Base-by-base conservation (phyloP, 495 filamentous ascomycete species). In the Aspergillus biplanus region DNA sequence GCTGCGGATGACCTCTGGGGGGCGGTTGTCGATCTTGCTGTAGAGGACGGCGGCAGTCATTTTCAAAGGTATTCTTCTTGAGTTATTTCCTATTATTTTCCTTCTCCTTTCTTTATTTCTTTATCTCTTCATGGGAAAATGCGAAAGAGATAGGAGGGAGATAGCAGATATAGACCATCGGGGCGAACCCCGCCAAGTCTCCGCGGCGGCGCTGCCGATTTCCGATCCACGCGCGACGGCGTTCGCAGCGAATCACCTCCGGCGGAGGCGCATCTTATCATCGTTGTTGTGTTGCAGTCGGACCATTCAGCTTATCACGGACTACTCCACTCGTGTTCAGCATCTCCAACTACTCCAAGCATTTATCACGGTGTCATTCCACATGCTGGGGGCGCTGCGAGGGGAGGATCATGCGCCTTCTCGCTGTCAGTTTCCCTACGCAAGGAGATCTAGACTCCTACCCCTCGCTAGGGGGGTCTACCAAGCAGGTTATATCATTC, bases 21-120 rank as follows among this genome's bases (percentile, higher is more conserved):
- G 50, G 21, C n/a, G 57, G 32, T 21, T 31, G 27, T 18, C 15
- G 33, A 65, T 16, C 18, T 61, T 60, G 7, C 47, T 12, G 52
- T 65, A 52, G 9, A 65, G 52, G 13, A 61, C 46, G 0, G 63
- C 56, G 18, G 47, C 47, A 31, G 47, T 27, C 47, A 50, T 50
- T 27, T 27, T 27, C 21, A 27, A 27, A 27, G 21, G 21, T 27
- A 27, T 27, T 27, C 21, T 27, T 27, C 21, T 27, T 27, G 21
- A n/a, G 39, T 44, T 44, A n/a, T 12, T 44, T 11, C n/a, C 3
- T 44, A 0, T 44, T 5, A 8, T 44, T 44, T 44, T 44, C 7
- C 12, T 44, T 11, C 11, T 44, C 9, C 1, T 3, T 12, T 44
- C 12, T 3, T 44, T 11, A 44, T 44, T 4, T 44, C 39, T 44